Evolutionary conservation across 164 flowering plant genomes (phyloP).

Genomic region (Piper betle): DNA sequence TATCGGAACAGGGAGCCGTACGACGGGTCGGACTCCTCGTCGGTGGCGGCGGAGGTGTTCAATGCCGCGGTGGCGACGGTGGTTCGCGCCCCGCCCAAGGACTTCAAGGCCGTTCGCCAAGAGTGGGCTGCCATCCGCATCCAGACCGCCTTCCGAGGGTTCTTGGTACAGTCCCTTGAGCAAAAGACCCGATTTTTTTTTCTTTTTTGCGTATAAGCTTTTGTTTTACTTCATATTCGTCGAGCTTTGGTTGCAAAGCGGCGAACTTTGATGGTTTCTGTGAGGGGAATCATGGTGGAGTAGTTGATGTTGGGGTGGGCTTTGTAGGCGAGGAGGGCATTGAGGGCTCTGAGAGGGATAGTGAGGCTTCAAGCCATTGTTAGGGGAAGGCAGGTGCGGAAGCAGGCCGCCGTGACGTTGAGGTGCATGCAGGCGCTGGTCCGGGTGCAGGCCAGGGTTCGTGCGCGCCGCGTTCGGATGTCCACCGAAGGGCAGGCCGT

Average conservation of each 20-base stretch:
- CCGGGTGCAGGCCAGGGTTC: conserved; percentile 73
- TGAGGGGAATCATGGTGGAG: background rate
- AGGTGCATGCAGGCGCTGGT: conserved; percentile 92
- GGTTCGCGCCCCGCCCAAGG: conserved; percentile 57
- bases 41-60: conserved; percentile 20
- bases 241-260: too few species aligned
- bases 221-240: too few species aligned
- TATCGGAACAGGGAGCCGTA: conserved; percentile 22
- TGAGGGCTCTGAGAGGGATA: conserved; percentile 65
- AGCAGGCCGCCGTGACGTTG: conserved; percentile 80
- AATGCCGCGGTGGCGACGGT: conserved; percentile 65
- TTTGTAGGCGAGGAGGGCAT: conserved; percentile 60
- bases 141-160: conserved; percentile 77
- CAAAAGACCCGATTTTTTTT: too few species aligned
- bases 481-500: conserved; percentile 89
- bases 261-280: too few species aligned
- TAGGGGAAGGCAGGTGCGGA: conserved; percentile 73
- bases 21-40: conserved; percentile 38
- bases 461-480: conserved; percentile 87
- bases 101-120: conserved; percentile 54
- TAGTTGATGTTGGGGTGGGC: background rate
- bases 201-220: too few species aligned
- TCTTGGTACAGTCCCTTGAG: conserved; percentile 38
- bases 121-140: conserved; percentile 97
- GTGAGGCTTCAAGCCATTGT: conserved; percentile 82